These are phyloP conservation scores for Trichoderma parareesei DNA, from an alignment of 495 filamentous ascomycete species.

Conservation along the genomic window DNA sequence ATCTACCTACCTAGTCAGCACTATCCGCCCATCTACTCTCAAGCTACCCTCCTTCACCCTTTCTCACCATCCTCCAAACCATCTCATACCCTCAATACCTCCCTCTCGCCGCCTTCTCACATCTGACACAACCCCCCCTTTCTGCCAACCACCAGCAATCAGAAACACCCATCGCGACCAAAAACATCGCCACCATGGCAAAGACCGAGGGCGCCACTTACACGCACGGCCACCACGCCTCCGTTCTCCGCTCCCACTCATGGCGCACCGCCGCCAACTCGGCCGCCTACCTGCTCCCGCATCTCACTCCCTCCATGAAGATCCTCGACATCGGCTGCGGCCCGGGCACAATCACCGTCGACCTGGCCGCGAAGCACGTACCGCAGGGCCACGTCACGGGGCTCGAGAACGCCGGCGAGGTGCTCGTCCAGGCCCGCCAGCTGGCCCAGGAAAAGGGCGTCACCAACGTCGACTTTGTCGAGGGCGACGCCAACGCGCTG, in stretches of 20 bases:
- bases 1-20: background rate
- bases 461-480: conserved; percentile 37
- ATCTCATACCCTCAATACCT: no score
- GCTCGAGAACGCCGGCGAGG: conserved; percentile 17
- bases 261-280: conserved; percentile 44
- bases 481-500: conserved; percentile 37
- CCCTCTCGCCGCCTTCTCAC: background rate
- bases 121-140: background rate
- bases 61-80: no score
- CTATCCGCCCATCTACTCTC: background rate
- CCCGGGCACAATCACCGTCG: conserved; percentile 49
- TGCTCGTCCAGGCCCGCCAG: conserved; percentile 20
- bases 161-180: background rate
- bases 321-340: conserved; percentile 55
- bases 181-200: background rate
- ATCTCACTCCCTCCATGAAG: conserved; percentile 36
- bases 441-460: conserved; percentile 28
- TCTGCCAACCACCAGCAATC: background rate
- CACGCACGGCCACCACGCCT: conserved; percentile 10
- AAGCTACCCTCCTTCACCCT: no score
- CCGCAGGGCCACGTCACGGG: conserved; percentile 35
- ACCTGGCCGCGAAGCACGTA: conserved; percentile 35
- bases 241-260: conserved; percentile 17
- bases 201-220: conserved; percentile 6
- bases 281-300: conserved; percentile 41